Percentiles rank a stretch among this genome's conserved stretches.
Conservation (phyloP, 768 basidiomycete genomes). For the Lentinula sp. region DNA sequence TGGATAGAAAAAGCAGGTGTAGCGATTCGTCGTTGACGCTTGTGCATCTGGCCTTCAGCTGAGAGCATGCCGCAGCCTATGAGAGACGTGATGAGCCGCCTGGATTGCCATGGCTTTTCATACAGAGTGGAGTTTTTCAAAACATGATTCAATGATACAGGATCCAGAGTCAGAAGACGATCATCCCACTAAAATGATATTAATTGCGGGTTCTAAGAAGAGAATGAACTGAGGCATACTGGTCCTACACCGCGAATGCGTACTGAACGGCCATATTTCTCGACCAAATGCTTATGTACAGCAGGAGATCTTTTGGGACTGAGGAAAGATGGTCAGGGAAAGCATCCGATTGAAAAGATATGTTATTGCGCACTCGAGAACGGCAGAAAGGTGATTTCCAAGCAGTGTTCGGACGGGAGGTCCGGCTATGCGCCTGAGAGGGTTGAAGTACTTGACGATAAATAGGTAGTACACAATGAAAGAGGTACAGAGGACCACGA, state of each 20-base stretch:
- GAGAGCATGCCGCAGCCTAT: slow-evolving; percentile 83
- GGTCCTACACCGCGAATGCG: slow-evolving; percentile 63
- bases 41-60: slow-evolving; percentile 73
- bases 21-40: slow-evolving; percentile 71
- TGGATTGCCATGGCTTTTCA: slow-evolving; percentile 81
- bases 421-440: slow-evolving; percentile 53
- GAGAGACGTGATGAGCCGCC: slow-evolving; percentile 64
- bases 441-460: slow-evolving; percentile 30
- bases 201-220: not conserved
- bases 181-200: slow-evolving; percentile 55
- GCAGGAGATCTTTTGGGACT: slow-evolving; percentile 49
- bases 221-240: slow-evolving; percentile 35
- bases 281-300: slow-evolving; percentile 46
- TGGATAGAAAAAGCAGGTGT: slow-evolving; percentile 79
- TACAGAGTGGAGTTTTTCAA: slow-evolving; percentile 67
- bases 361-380: slow-evolving; percentile 48
- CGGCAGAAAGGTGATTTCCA: slow-evolving; percentile 43
- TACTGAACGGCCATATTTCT: slow-evolving; percentile 63
- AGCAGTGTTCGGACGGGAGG: slow-evolving; percentile 48
- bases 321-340: slow-evolving; percentile 4
- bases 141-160: slow-evolving; percentile 66
- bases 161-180: slow-evolving; percentile 78
- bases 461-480: slow-evolving; percentile 25
- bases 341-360: not conserved
- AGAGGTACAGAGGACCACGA: slow-evolving; percentile 7